These are phyloP conservation scores for Phlyctochytrium planicorne DNA, from an alignment of 192 early-diverging fungal species.

Conservation along the genomic window DNA sequence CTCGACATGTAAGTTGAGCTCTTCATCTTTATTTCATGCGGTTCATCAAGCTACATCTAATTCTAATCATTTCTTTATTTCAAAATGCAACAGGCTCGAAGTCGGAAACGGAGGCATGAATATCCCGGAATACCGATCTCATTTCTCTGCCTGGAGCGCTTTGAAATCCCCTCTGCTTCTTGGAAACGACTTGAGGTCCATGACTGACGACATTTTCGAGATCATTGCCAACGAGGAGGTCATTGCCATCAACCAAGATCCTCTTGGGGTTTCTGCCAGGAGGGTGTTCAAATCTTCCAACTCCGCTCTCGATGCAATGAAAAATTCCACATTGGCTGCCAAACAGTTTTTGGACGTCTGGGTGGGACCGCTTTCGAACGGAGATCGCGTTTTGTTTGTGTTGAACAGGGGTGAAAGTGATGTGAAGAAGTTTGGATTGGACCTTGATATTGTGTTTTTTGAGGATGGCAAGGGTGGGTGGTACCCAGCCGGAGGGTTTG, in stretches of 20 bases:
- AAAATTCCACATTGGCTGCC: not conserved
- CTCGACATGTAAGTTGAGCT: no score
- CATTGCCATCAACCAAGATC: constrained; percentile 64
- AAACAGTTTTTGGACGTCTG: constrained; percentile 22
- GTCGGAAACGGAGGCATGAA: constrained; percentile 53
- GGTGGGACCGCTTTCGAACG: constrained; percentile 27
- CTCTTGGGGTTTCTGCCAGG: constrained; percentile 37
- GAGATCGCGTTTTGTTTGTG: constrained; percentile 30
- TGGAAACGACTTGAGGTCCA: constrained; percentile 49
- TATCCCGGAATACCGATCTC: constrained; percentile 44
- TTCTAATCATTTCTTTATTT: no score
- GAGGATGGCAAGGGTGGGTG: not conserved
- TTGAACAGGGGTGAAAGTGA: constrained; percentile 18
- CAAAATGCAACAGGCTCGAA: no score
- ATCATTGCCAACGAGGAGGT: constrained; percentile 50
- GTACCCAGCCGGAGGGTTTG: not conserved
- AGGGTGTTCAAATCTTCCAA: not conserved
- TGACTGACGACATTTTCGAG: constrained; percentile 1
- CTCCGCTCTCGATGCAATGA: not conserved
- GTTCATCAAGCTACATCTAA: no score
- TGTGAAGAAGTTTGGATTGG: constrained; percentile 18
- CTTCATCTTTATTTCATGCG: no score
- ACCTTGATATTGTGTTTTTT: constrained; percentile 2
- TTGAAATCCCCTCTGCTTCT: constrained; percentile 61
- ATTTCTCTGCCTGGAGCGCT: constrained; percentile 58